Base-by-base conservation (phyloP, 2,329 filamentous ascomycete genomes). In the Tolypocladium ovalisporum region DNA sequence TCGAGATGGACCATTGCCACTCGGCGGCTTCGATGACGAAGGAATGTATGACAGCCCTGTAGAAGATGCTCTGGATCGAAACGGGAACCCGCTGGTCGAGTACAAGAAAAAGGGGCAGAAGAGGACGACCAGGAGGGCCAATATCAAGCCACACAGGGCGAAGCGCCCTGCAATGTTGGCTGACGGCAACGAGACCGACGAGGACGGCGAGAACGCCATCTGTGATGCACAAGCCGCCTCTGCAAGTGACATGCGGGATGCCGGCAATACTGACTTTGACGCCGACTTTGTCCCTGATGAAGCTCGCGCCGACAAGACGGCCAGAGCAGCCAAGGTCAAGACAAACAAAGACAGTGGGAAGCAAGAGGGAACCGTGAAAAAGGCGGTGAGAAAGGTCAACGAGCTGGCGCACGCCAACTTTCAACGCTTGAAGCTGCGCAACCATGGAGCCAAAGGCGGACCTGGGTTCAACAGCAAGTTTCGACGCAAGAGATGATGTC, bases 71-170 rank as follows among this genome's bases (percentile, higher is more conserved):
- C 67, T 79, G 15, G 82, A 76, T 55, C 76, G 75, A n/a, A 73
- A 83, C 63, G 84, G 84, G 1, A 76, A 81, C 60, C 84, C 84
- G 2, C 68, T 84, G 40, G 82, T 79, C 56, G 71, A 82, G 1
- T 93, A 81, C 76, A 93, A 92, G 78, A 94, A 94, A 80, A 89
- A 89, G 75, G 89, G 88, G 0, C 81, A 89, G 68, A 94, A 94
- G 76, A 79, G 89, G 60, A 90, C 88, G 57, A 93, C 89, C 3
- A 78, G 85, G 60, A 76, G 79, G 53, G 78, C 82, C 57, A 90
- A 85, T 59, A 89, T 87, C 75, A 77, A 74, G 60, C 83, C 82
- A 2, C 78, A 72, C 0, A 68, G 75, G 57, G 67, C 69, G 8
- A 80, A 78, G 65, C 78, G 83, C 40, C 77, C 79, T 27, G 61